phyloP scores from a whole-genome alignment of 352 stramenopile genomes.

The Thalassiosira oceanica region DNA sequence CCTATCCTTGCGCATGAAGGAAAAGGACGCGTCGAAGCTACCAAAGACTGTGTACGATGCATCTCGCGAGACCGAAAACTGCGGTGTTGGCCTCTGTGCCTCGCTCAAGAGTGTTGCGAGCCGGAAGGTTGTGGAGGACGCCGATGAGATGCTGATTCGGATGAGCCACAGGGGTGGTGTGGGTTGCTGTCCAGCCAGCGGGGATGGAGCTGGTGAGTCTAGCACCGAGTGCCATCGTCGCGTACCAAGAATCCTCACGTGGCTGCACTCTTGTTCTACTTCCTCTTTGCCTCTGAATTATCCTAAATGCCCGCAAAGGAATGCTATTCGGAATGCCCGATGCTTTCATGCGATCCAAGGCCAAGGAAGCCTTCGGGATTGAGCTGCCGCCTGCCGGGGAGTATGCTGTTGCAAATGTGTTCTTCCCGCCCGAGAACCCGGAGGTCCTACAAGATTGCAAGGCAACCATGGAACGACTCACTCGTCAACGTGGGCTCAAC shows the following conservation, averaged over 20 bases:
- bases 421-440: too few relatives aligned
- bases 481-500: too few relatives aligned
- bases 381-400: too few relatives aligned
- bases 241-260: conserved; percentile 62
- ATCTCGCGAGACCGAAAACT: conserved; percentile 81
- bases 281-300: too few relatives aligned
- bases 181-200: conserved; percentile 92
- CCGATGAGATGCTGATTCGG: conserved; percentile 95
- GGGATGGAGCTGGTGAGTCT: conserved; percentile 83
- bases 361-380: too few relatives aligned
- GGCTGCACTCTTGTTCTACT: too few relatives aligned
- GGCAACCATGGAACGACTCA: too few relatives aligned
- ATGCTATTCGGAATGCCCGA: too few relatives aligned
- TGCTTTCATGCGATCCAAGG: too few relatives aligned
- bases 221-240: conserved; percentile 23
- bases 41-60: conserved; percentile 66
- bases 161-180: conserved; percentile 94
- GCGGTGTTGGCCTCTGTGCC: conserved; percentile 93
- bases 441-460: too few relatives aligned
- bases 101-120: conserved; percentile 92
- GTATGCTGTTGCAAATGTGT: too few relatives aligned
- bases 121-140: conserved; percentile 89
- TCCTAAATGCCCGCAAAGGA: too few relatives aligned
- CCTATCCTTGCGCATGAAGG: conserved; percentile 44
- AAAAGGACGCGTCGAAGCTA: conserved; percentile 9